Conservation (phyloP, 495 filamentous ascomycete genomes). For the Penicillium lividum region DNA sequence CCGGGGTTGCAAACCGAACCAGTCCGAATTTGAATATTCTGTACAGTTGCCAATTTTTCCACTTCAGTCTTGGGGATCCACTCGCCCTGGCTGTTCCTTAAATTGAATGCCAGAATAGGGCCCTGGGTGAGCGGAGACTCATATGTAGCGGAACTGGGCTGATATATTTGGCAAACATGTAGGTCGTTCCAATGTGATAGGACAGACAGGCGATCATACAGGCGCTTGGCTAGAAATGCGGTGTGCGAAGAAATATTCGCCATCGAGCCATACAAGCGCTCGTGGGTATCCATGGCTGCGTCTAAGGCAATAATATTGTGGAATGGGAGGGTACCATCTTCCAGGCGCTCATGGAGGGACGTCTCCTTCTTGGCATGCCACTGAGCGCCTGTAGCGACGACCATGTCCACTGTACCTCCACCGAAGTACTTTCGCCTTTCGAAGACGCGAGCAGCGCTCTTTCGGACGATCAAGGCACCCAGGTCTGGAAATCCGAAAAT, state of each 20-base stretch:
- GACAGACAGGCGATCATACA: slow-evolving; percentile 58
- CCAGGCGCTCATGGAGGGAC: slow-evolving; percentile 75
- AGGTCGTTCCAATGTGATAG: slow-evolving; percentile 69
- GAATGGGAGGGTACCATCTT: slow-evolving; percentile 88
- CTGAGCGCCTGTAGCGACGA: slow-evolving; percentile 35
- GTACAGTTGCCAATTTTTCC: slow-evolving; percentile 77
- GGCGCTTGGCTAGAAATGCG: slow-evolving; percentile 57
- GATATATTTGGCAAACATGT: slow-evolving; percentile 68
- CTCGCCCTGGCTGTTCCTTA: slow-evolving; percentile 62
- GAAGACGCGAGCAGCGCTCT: slow-evolving; percentile 64
- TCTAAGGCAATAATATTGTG: slow-evolving; percentile 85
- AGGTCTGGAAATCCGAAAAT: slow-evolving; percentile 96
- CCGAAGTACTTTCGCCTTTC: slow-evolving; percentile 77
- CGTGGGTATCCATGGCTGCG: slow-evolving; percentile 68
- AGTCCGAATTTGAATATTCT: slow-evolving; percentile 77
- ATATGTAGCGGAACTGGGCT: slow-evolving; percentile 40
- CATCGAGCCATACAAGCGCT: slow-evolving; percentile 70
- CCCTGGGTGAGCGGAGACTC: slow-evolving; percentile 58
- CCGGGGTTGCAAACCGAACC: slow-evolving; percentile 92
- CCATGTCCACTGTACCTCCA: slow-evolving; percentile 92
- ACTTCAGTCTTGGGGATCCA: slow-evolving; percentile 83
- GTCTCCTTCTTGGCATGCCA: slow-evolving; percentile 76
- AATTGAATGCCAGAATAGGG: slow-evolving; percentile 82
- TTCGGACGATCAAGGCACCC: slow-evolving; percentile 81
- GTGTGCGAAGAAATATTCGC: slow-evolving; percentile 72